Percentiles rank a stretch among this genome's conserved stretches.
phyloP scores from a whole-genome alignment of 805 yeast species.

The Myxozyma vanderwaltii region DNA sequence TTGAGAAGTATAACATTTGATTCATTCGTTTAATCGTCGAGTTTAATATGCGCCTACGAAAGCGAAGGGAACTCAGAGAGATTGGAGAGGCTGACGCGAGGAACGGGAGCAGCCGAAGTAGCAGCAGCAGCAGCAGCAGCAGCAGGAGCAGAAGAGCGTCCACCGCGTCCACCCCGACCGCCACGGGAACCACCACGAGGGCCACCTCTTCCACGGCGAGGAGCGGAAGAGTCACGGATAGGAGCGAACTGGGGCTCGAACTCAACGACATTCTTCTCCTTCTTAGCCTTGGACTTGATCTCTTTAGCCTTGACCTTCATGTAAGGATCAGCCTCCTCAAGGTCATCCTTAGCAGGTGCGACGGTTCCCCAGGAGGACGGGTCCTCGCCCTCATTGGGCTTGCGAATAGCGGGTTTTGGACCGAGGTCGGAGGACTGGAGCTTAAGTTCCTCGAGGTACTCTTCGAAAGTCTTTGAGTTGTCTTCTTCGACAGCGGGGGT shows the following conservation, averaged over 20 bases:
- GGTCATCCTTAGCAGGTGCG: constrained; percentile 58
- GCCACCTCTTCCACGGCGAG: constrained; percentile 25
- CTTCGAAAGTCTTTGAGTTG: constrained; percentile 70
- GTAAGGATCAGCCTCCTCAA: constrained; percentile 53
- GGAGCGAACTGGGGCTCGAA: constrained; percentile 47
- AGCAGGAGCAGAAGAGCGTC: constrained; percentile 41
- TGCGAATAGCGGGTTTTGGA: constrained; percentile 39
- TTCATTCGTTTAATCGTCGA: no score
- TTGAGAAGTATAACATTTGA: no score
- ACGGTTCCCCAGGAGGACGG: constrained; percentile 43
- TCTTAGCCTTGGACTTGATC: constrained; percentile 67
- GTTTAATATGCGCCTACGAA: constrained; percentile 1
- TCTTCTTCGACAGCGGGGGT: constrained; percentile 48
- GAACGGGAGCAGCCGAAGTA: constrained; percentile 6
- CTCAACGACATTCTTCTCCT: constrained; percentile 79
- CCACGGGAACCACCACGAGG: constrained; percentile 33
- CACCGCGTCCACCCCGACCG: constrained; percentile 40
- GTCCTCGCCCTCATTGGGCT: constrained; percentile 63
- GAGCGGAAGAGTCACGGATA: constrained; percentile 9
- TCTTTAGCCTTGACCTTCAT: constrained; percentile 59
- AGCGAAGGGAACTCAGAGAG: constrained; percentile 31
- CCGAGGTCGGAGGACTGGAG: constrained; percentile 29
- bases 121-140: constrained; percentile 39
- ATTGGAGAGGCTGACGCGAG: constrained; percentile 21
- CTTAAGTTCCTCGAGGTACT: constrained; percentile 69